Percentiles rank a stretch among this genome's conserved stretches.
These are phyloP conservation scores for Cercospora sp. DNA, from an alignment of 2,329 filamentous ascomycete genomes.

Conservation along the genomic window DNA sequence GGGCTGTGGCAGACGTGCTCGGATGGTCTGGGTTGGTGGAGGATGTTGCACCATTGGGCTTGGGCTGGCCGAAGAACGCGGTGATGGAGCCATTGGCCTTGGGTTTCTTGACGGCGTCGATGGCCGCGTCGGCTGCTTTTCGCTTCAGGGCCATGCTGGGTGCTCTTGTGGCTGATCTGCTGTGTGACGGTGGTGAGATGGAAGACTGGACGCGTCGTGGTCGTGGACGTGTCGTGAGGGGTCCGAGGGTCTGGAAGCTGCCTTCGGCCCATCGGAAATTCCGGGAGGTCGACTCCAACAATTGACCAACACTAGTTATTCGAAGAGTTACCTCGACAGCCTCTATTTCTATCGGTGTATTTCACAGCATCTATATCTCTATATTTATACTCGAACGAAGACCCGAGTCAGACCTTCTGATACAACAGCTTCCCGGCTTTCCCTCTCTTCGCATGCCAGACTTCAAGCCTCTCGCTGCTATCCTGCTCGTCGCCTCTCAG, in stretches of 20 bases:
- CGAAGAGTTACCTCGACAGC: not conserved
- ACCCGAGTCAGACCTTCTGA: not conserved
- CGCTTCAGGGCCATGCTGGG: slow-evolving; percentile 54
- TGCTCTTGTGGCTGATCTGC: slow-evolving; percentile 12
- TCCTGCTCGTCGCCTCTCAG: not conserved
- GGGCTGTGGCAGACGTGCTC: slow-evolving; percentile 34
- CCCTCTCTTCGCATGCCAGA: slow-evolving; percentile 16
- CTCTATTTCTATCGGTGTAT: not conserved
- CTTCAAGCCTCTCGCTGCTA: not conserved
- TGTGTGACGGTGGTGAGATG: not conserved
- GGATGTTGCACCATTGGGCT: slow-evolving; percentile 42
- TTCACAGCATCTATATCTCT: not conserved
- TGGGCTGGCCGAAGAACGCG: slow-evolving; percentile 80
- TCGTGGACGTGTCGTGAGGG: slow-evolving; percentile 6
- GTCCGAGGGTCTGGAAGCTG: slow-evolving; percentile 3
- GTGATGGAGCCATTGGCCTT: slow-evolving; percentile 74
- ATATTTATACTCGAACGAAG: not conserved
- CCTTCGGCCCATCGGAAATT: not conserved
- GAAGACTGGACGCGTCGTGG: not conserved
- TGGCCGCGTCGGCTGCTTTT: slow-evolving; percentile 48
- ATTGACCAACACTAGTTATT: not conserved
- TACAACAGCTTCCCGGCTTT: not conserved
- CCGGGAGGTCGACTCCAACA: not conserved
- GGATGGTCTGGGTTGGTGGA: slow-evolving; percentile 35
- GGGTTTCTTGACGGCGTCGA: slow-evolving; percentile 51